Conservation (phyloP, 2,329 filamentous ascomycete species). For the Aspergillus sergii region DNA sequence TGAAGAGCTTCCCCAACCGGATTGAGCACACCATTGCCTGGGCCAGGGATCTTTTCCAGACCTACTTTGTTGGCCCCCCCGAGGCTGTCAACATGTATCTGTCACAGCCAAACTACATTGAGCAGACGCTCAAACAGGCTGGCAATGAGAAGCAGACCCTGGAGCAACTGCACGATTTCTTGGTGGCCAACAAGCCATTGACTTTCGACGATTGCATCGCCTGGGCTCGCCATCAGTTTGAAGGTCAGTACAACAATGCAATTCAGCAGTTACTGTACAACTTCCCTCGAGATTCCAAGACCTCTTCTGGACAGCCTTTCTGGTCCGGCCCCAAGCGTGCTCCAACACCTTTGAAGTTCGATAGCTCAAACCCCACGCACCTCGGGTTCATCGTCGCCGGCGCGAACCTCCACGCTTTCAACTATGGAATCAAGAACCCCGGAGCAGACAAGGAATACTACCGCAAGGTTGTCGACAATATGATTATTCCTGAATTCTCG, state of each 20-base stretch:
- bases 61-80: conserved; percentile 87
- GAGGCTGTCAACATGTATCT: conserved; percentile 95
- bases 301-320: conserved; percentile 86
- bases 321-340: conserved; percentile 99
- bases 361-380: conserved; percentile 80
- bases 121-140: conserved; percentile 83
- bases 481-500: conserved; percentile 94
- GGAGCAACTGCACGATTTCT: conserved; percentile 84
- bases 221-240: conserved; percentile 92
- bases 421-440: conserved; percentile 93
- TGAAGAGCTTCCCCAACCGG: conserved; percentile 95
- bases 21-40: conserved; percentile 99
- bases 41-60: conserved; percentile 94
- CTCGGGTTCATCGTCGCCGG: conserved; percentile 84
- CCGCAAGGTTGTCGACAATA: conserved; percentile 77
- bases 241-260: conserved; percentile 95
- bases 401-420: conserved; percentile 93
- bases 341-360: conserved; percentile 87
- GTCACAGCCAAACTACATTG: conserved; percentile 86
- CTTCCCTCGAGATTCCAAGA: conserved; percentile 91
- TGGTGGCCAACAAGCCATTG: conserved; percentile 87
- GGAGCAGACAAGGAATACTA: conserved; percentile 72
- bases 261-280: conserved; percentile 95
- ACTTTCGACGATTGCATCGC: conserved; percentile 95
- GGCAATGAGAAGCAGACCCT: conserved; percentile 94